Base-by-base conservation (phyloP, 2,329 filamentous ascomycete genomes). In the Aspergillus aculeatinus region DNA sequence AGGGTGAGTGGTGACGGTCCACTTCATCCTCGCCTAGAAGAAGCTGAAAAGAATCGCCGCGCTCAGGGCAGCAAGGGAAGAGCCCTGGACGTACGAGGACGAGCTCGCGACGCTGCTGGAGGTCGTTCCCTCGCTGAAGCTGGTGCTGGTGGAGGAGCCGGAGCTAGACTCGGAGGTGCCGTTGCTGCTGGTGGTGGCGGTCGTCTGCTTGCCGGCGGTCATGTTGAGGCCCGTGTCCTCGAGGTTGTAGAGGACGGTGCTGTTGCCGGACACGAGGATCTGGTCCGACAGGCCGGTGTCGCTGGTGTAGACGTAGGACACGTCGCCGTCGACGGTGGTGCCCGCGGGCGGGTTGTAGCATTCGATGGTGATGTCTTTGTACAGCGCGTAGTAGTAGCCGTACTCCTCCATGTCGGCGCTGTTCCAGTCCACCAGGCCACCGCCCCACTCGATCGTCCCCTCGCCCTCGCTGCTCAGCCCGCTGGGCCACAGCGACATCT, bases 351-450 rank as follows among this genome's bases (percentile, higher is more conserved):
- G n/a, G 12, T 19, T 25, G 27, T 55, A 55, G 44, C 53, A 55
- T n/a, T 55, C 53, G 16, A 55, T 6, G 4, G 53, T 55, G 42
- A 55, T 55, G 42, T 55, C 42, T 29, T 55, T 48, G 53, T 48
- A 55, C 29, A 48, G 53, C 9, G 53, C 53, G n/a, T 55, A 55
- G 25, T 48, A 55, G 53, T 55, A 55, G n/a, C 53, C 53, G 29
- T 55, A 55, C 25, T 55, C 21, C 42, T 48, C 9, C 9, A 55
- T 55, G 42, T 55, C 53, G 7, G 39, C 48, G 42, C 53, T 55
- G 19, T 48, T 31, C 53, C 53, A 55, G 53, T 55, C 42, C 25
- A 55, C 23, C 29, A 55, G 44, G 11, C 53, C 53, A 4, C 53
- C 53, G 11, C 42, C 53, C 53, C 53, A 55, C 48, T 55, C 53